Percentiles rank a stretch among this genome's conserved stretches.
Conservation (phyloP, 1,139 yeast species). For the Candida sojae region DNA sequence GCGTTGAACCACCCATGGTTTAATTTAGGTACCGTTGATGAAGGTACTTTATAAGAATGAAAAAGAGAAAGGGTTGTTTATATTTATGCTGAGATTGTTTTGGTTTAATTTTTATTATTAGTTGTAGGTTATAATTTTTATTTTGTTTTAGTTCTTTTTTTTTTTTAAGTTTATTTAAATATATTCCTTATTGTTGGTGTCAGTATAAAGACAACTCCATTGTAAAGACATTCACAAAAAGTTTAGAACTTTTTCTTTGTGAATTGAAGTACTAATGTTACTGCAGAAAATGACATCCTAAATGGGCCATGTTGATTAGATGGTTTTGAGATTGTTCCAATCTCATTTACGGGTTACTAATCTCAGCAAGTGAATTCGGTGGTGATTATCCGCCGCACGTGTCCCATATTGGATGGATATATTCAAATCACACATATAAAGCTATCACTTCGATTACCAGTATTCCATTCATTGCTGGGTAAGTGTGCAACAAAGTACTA, state of each 20-base stretch:
- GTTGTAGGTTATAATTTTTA: background rate
- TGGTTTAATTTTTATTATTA: background rate
- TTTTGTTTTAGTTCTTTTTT: background rate
- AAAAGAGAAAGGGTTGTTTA: background rate
- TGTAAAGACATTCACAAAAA: background rate
- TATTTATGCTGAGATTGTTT: background rate
- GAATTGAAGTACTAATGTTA: background rate
- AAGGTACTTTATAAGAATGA: conserved; percentile 42
- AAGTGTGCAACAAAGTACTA: no score
- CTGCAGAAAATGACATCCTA: no score
- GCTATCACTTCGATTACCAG: no score
- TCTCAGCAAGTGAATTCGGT: no score
- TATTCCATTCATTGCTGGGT: no score
- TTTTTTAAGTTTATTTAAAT: background rate
- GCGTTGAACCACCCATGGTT: conserved; percentile 82
- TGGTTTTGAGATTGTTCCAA: no score
- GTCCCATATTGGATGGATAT: no score
- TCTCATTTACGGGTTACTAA: no score
- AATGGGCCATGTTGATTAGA: background rate
- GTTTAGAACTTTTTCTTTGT: background rate
- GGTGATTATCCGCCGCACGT: no score
- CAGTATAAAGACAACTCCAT: no score
- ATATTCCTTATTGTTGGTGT: background rate
- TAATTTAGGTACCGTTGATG: conserved; percentile 72
- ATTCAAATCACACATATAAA: no score